A percentile compares a stretch with the other conserved stretches of the same genome.
Evolutionary conservation across 2,329 filamentous ascomycete species (phyloP).

Genomic region (Fusarium vanettenii): DNA sequence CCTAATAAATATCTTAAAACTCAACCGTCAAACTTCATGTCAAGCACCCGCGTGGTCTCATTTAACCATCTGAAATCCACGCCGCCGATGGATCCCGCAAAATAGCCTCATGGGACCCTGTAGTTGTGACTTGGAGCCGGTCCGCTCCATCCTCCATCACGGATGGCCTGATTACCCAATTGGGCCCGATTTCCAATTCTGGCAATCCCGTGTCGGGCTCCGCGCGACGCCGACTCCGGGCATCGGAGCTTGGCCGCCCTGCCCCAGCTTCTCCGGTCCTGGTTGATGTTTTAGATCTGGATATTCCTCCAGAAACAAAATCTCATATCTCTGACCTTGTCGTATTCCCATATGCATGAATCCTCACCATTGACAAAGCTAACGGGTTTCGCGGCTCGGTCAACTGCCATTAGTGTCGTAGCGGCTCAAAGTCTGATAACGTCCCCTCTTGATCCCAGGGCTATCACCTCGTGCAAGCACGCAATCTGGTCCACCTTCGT

Average conservation of each 20-base stretch:
- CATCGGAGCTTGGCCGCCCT: conserved; percentile 28
- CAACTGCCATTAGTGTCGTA: conserved; percentile 8
- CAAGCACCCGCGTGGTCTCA: conserved; percentile 9
- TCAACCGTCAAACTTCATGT: background rate
- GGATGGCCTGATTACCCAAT: conserved; percentile 32
- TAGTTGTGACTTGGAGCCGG: conserved; percentile 10
- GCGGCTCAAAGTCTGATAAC: conserved; percentile 9
- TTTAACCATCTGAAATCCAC: conserved; percentile 13
- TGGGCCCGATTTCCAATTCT: conserved; percentile 24
- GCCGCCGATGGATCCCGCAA: conserved; percentile 36
- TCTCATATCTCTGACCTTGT: background rate
- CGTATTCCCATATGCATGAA: background rate
- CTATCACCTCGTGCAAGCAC: conserved; percentile 34
- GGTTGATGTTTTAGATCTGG: background rate
- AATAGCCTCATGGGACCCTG: conserved; percentile 35
- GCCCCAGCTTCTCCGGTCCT: background rate
- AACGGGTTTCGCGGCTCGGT: background rate
- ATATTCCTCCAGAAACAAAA: background rate
- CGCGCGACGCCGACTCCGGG: conserved; percentile 35
- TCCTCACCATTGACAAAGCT: background rate
- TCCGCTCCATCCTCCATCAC: conserved; percentile 14
- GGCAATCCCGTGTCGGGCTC: conserved; percentile 38
- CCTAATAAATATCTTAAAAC: background rate
- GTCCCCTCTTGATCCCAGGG: background rate
- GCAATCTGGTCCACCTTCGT: conserved; percentile 41